phyloP scores from a whole-genome alignment of 176 grass and related monocot species.

The Oryza coarctata region DNA sequence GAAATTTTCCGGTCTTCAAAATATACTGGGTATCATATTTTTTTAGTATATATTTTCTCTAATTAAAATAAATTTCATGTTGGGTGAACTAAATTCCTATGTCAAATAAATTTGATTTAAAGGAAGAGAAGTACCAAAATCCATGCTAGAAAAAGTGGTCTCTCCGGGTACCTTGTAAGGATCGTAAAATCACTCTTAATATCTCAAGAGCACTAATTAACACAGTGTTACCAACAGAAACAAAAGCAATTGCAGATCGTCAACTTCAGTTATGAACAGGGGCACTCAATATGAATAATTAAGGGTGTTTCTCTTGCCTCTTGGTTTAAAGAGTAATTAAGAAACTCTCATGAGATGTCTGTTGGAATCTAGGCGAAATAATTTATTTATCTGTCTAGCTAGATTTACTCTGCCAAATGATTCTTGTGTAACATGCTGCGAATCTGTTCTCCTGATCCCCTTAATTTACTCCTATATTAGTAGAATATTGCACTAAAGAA shows the following conservation, averaged over 20 bases:
- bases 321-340: background rate
- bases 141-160: too few species aligned
- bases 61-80: too few species aligned
- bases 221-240: too few species aligned
- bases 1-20: too few species aligned
- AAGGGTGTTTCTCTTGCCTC: background rate
- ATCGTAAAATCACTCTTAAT: too few species aligned
- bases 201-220: too few species aligned
- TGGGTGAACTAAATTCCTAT: too few species aligned
- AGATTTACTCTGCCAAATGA: background rate
- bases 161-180: too few species aligned
- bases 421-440: constrained; percentile 10
- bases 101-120: too few species aligned
- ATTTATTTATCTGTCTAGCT: background rate
- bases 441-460: background rate
- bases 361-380: constrained; percentile 18
- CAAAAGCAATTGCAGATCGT: background rate
- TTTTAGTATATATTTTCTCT: too few species aligned
- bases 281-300: background rate
- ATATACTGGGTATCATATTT: too few species aligned
- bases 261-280: background rate
- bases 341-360: background rate
- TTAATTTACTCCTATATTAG: background rate
- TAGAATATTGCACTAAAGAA: background rate
- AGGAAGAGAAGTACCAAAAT: too few species aligned